phyloP scores from a whole-genome alignment of 805 yeast genomes.

The Hanseniaspora jakobsenii region DNA sequence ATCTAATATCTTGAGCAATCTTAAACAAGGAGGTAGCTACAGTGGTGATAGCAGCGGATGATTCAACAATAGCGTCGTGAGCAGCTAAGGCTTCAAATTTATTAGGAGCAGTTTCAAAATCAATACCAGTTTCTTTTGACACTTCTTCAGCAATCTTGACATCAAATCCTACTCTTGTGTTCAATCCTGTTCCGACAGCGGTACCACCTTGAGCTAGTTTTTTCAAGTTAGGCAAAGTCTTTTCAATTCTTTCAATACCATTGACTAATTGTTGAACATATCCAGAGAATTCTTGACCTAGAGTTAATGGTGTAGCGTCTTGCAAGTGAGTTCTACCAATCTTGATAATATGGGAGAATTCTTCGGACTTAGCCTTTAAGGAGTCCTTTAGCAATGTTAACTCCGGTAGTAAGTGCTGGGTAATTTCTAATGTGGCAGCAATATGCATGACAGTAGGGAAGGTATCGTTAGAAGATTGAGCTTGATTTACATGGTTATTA shows the following conservation, averaged over 20 bases:
- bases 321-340: constrained; percentile 98
- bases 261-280: constrained; percentile 86
- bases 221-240: constrained; percentile 60
- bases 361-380: constrained; percentile 64
- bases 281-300: constrained; percentile 97
- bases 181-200: constrained; percentile 97
- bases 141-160: constrained; percentile 78
- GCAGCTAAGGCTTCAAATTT: constrained; percentile 98
- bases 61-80: constrained; percentile 96
- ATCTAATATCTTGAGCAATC: constrained; percentile 95
- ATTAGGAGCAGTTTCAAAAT: constrained; percentile 91
- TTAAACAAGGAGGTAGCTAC: constrained; percentile 87
- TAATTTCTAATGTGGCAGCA: constrained; percentile 89
- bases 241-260: constrained; percentile 79
- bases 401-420: constrained; percentile 64
- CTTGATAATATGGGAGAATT: constrained; percentile 81
- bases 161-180: constrained; percentile 85
- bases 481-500: constrained; percentile 95
- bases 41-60: constrained; percentile 93
- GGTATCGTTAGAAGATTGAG: constrained; percentile 97
- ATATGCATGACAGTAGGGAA: constrained; percentile 99
- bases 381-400: constrained; percentile 65
- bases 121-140: constrained; percentile 71
- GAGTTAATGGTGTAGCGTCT: constrained; percentile 95
- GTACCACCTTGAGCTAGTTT: constrained; percentile 98